Conservation (phyloP, 768 basidiomycete genomes). For the Lepiota subincarnata region DNA sequence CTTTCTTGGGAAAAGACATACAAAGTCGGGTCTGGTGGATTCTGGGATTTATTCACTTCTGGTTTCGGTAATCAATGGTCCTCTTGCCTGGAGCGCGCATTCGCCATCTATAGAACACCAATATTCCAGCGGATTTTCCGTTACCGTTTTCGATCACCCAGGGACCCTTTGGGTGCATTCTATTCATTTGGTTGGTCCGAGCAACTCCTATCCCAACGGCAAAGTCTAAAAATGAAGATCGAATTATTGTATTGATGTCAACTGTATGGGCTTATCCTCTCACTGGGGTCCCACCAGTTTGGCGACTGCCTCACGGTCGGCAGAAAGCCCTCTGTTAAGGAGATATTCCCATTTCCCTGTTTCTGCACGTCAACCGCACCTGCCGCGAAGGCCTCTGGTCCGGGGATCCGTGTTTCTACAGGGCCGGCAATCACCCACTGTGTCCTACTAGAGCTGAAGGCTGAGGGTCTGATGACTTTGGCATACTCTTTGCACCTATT, state of each 20-base stretch:
- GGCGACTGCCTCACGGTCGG: conserved; percentile 1
- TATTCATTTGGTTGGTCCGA: neutral
- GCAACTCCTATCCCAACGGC: conserved; percentile 2
- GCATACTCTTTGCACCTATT: too few species aligned
- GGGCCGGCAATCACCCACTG: neutral
- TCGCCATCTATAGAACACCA: neutral
- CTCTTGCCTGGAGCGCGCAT: neutral
- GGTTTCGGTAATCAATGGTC: neutral
- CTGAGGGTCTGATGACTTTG: too few species aligned
- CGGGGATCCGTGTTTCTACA: neutral
- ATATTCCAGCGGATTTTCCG: too few species aligned
- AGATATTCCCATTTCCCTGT: neutral
- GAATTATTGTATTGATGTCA: neutral
- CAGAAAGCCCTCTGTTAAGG: neutral
- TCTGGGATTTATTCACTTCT: neutral
- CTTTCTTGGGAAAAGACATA: neutral
- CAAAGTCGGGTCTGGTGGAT: neutral
- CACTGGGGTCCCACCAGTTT: conserved; percentile 2
- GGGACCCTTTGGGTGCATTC: neutral
- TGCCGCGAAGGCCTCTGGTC: conserved; percentile 2
- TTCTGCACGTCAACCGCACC: neutral
- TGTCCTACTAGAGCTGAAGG: neutral
- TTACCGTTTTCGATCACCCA: neutral
- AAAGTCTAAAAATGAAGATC: conserved; percentile 1
- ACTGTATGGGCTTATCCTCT: conserved; percentile 1